These are phyloP conservation scores for Populus ilicifolia DNA, from an alignment of 345 rosid genomes.

Conservation along the genomic window DNA sequence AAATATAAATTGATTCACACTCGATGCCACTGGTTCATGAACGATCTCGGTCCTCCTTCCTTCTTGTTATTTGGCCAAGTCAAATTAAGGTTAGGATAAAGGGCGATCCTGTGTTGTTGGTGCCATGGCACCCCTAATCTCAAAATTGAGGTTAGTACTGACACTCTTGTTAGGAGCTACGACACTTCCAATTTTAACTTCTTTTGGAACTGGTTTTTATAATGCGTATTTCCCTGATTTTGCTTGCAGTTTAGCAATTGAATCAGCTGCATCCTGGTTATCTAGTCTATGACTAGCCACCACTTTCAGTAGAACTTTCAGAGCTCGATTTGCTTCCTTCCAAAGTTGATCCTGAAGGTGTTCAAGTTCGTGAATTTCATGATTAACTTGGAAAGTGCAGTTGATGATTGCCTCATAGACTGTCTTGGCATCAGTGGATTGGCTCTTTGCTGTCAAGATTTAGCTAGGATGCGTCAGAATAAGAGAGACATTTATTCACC, in stretches of 20 bases:
- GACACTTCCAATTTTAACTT: constrained; percentile 50
- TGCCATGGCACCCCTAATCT: no score
- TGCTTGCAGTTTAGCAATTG: constrained; percentile 89
- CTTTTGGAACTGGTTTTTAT: constrained; percentile 48
- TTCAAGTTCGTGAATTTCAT: constrained; percentile 96
- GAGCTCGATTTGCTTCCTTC: constrained; percentile 88
- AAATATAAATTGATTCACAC: no score
- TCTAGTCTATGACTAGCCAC: constrained; percentile 93
- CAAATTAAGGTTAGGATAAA: no score
- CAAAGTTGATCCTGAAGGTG: constrained; percentile 97
- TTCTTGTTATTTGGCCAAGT: no score
- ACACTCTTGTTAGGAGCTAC: constrained; percentile 77
- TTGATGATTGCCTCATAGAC: constrained; percentile 87
- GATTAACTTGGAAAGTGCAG: constrained; percentile 86
- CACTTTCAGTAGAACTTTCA: constrained; percentile 91
- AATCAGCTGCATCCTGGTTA: constrained; percentile 98
- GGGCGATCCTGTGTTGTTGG: no score
- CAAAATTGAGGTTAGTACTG: constrained; percentile 67
- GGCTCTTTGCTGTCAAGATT: constrained; percentile 51
- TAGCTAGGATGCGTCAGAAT: constrained; percentile 53
- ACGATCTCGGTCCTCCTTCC: no score
- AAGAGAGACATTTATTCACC: constrained; percentile 83
- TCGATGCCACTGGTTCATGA: no score
- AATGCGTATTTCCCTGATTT: constrained; percentile 84
- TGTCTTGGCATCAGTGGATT: constrained; percentile 48